Evolutionary conservation across 768 basidiomycete species (phyloP).

Genomic region (button mushroom (Agaricus bisporus)): DNA sequence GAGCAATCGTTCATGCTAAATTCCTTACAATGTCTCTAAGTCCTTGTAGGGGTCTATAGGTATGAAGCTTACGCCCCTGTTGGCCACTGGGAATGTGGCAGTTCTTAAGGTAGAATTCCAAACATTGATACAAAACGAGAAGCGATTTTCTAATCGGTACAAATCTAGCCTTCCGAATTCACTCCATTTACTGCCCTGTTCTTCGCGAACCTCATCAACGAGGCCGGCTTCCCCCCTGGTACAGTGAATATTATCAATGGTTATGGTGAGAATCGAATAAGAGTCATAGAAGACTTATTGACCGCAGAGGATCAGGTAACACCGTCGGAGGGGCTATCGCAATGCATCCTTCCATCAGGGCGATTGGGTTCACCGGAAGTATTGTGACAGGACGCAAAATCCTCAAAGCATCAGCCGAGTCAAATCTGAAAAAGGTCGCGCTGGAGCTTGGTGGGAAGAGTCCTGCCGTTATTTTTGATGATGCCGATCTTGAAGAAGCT

Average conservation of each 20-base stretch:
- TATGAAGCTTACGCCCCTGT: conserved; percentile 71
- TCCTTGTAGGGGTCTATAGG: conserved; percentile 37
- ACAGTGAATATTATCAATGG: conserved; percentile 70
- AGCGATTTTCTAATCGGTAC: neutral
- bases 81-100: conserved; percentile 70
- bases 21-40: neutral
- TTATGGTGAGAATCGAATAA: conserved; percentile 34
- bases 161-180: conserved; percentile 54
- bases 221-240: conserved; percentile 75
- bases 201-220: conserved; percentile 42
- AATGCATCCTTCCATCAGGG: conserved; percentile 57
- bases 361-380: conserved; percentile 77
- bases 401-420: conserved; percentile 63
- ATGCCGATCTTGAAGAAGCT: conserved; percentile 57
- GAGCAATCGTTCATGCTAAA: neutral
- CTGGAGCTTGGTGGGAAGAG: conserved; percentile 71
- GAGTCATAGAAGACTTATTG: neutral
- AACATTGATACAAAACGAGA: neutral
- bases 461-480: conserved; percentile 58
- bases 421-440: conserved; percentile 71
- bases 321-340: conserved; percentile 67
- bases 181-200: conserved; percentile 63
- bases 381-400: conserved; percentile 67
- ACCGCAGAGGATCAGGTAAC: conserved; percentile 16
- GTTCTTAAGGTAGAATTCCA: conserved; percentile 46